Base-by-base conservation (phyloP, 805 yeast genomes). In the Wickerhamiella brachini region DNA sequence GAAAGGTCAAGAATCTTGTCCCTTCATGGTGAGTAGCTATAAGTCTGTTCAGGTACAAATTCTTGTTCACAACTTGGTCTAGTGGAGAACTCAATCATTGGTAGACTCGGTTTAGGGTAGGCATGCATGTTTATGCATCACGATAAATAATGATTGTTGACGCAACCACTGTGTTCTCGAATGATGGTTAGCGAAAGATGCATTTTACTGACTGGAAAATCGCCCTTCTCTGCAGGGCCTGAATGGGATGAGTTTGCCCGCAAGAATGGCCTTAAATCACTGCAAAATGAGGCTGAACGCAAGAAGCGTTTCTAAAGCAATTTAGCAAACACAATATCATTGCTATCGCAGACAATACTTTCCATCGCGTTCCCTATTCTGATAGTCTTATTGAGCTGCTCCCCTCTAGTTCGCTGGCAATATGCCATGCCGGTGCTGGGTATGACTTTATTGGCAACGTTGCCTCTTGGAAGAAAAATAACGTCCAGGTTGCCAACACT, bases 1-100 rank as follows among this genome's bases (percentile, higher is more conserved):
- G 95, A 6, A 80, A 78, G 63, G 85, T 90, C 8, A 65, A 74
- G 53, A 71, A 85, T 0, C 67, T 85, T 42, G 95, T 90, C 15
- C 95, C 96, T 1, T 97, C 90, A 43, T 38, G 42, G 34, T 29
- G 12, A 9, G 15, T 29, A 9, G 15, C 15, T 29, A 4, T 29
- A 29, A 3, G 34, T 29, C n/a, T n/a, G n/a, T n/a, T n/a, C n/a
- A n/a, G n/a, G n/a, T n/a, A n/a, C n/a, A n/a, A n/a, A n/a, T n/a
- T n/a, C n/a, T n/a, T n/a, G n/a, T n/a, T n/a, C n/a, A n/a, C n/a
- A n/a, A n/a, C n/a, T n/a, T n/a, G n/a, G n/a, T n/a, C n/a, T n/a
- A n/a, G n/a, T n/a, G n/a, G n/a, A n/a, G n/a, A n/a, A n/a, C n/a
- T n/a, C n/a, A n/a, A n/a, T n/a, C n/a, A n/a, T n/a, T n/a, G n/a